These are phyloP conservation scores for Kodamaea anthophila DNA, from an alignment of 1,139 yeast genomes.

Conservation along the genomic window DNA sequence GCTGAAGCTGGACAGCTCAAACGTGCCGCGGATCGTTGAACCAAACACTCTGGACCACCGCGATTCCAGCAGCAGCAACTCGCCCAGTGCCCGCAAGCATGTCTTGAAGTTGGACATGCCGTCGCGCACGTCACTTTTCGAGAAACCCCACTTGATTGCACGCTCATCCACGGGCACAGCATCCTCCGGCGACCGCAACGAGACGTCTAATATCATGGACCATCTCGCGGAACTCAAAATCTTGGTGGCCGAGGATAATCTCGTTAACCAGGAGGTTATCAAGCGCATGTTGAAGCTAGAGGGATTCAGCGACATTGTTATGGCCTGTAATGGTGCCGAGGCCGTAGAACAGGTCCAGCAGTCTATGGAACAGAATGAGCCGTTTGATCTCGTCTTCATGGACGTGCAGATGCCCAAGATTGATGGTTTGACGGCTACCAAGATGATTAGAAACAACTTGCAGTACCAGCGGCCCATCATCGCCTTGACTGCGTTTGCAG, in stretches of 20 bases:
- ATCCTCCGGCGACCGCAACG: constrained; percentile 26
- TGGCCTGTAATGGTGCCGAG: constrained; percentile 88
- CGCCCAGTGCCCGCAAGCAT: constrained; percentile 6
- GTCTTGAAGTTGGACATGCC: constrained; percentile 10
- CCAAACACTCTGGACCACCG: neutral
- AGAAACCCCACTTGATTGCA: constrained; percentile 43
- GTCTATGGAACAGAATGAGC: constrained; percentile 33
- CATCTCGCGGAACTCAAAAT: constrained; percentile 44
- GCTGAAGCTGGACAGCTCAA: neutral
- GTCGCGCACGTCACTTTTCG: constrained; percentile 15
- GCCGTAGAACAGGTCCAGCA: constrained; percentile 63
- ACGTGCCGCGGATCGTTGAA: constrained; percentile 3
- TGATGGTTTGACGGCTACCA: constrained; percentile 83
- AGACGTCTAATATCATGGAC: constrained; percentile 19
- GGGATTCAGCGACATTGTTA: constrained; percentile 62
- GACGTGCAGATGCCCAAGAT: constrained; percentile 95
- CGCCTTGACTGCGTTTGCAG: constrained; percentile 92
- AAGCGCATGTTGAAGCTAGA: constrained; percentile 77
- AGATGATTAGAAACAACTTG: constrained; percentile 58
- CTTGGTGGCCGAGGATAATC: constrained; percentile 91
- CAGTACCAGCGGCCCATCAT: constrained; percentile 72
- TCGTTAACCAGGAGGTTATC: constrained; percentile 87
- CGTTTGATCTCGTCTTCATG: constrained; percentile 79
- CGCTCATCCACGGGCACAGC: constrained; percentile 57
- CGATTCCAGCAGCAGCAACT: constrained; percentile 3